Percentiles rank a stretch among this genome's conserved stretches.
Conservation (phyloP, 495 filamentous ascomycete genomes). For the Amniculicola lignicola region DNA sequence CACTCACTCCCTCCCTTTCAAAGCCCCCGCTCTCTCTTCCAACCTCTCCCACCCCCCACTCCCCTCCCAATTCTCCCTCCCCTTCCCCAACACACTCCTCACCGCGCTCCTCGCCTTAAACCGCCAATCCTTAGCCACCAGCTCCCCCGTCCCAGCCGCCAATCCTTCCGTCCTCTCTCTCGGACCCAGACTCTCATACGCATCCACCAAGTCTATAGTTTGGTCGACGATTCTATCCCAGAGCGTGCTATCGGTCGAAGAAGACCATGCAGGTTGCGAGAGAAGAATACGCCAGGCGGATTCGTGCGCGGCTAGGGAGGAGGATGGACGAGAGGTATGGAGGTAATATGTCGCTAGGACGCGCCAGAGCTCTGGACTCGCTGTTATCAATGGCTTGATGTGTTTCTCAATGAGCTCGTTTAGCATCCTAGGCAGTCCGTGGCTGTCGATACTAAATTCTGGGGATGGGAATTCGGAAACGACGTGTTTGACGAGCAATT, state of each 20-base stretch:
- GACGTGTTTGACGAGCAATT: conserved; percentile 67
- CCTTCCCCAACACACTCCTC: conserved; percentile 74
- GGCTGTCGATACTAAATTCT: conserved; percentile 34
- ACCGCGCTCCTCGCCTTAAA: conserved; percentile 84
- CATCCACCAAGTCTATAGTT: conserved; percentile 62
- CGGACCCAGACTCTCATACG: conserved; percentile 63
- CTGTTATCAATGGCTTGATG: conserved; percentile 79
- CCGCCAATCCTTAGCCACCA: conserved; percentile 68
- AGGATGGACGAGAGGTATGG: conserved; percentile 63
- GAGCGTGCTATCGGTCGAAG: conserved; percentile 39
- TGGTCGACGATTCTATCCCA: conserved; percentile 63
- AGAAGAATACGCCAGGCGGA: conserved; percentile 73
- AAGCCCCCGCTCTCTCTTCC: conserved; percentile 55
- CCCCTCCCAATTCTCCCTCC: conserved; percentile 78
- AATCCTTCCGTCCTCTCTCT: conserved; percentile 48
- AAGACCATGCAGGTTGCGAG: conserved; percentile 50
- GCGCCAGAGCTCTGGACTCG: conserved; percentile 69
- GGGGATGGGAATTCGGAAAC: conserved; percentile 37
- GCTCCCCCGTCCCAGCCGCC: conserved; percentile 43
- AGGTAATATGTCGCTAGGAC: conserved; percentile 66
- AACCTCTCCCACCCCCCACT: conserved; percentile 66
- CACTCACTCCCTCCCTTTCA: conserved; percentile 45
- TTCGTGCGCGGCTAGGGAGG: conserved; percentile 78
- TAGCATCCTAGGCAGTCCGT: conserved; percentile 52
- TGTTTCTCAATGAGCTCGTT: conserved; percentile 67